Evolutionary conservation across 352 stramenopile genomes (phyloP), one percentile per base, ranked within the genome.

Genomic region (Hyphochytrium catenoides): DNA sequence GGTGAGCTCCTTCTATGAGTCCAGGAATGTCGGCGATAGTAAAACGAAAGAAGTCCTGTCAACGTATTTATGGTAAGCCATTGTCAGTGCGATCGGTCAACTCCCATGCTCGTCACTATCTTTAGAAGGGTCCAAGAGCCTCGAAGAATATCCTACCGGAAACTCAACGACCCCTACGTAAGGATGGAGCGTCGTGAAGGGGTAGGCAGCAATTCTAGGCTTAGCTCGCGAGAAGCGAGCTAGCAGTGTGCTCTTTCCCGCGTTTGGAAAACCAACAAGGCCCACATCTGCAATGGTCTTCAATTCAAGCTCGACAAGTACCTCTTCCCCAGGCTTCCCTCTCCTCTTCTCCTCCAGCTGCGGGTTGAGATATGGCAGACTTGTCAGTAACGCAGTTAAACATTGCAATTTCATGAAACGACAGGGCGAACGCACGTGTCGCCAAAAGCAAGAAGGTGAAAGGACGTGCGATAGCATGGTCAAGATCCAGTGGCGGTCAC

Each of bases 241-340:
- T 7, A 98, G 58, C 26, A 98, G 53, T 22, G 71, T 94, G 9
- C 65, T 91, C 56, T 98, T 98, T 44, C 91, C 93, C 1, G 91
- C 91, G 56, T 99, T 99, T 1, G 93, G 93, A 47, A 95, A 95
- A 15, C 93, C 93, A 2, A 99, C 87, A 2, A 98, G 65, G 12
- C 89, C 92, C 26, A 98, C 67, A 52, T 98, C 91, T 3, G 92
- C 91, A 43, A 98, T 94, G 5, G 85, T 73, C 62, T 97, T 97
- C 23, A 98, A 62, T 50, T 97, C 87, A n/a, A 98, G 44, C 38
- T 85, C 70, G 31, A 97, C 70, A 66, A 92, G 96, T 48, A 89
- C 59, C 36, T 82, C 75, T 3, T 74, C 71, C 6, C 91, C 92
- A 0, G 74, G 70, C 41, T 88, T 74, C 8, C 92, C 93, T 0